These are phyloP conservation scores for Penicillium psychrosexuale DNA, from an alignment of 2,329 filamentous ascomycete genomes.

Conservation along the genomic window DNA sequence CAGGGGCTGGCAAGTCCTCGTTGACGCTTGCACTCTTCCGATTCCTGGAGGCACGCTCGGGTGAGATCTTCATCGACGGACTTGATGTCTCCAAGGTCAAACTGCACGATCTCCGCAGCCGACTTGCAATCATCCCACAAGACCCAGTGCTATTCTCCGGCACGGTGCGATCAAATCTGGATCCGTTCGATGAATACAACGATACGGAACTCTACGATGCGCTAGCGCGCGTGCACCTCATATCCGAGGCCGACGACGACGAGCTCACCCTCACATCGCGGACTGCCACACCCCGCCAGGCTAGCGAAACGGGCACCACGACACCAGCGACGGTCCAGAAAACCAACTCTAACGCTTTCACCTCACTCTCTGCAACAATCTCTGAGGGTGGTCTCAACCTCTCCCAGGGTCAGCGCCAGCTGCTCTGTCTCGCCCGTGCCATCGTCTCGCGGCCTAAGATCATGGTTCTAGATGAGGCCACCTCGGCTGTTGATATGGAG, in stretches of 20 bases:
- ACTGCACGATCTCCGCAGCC: conserved; percentile 62
- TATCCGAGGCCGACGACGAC: conserved; percentile 51
- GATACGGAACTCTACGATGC: conserved; percentile 68
- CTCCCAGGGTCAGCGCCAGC: conserved; percentile 33
- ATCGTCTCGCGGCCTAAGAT: conserved; percentile 71
- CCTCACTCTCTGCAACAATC: conserved; percentile 60
- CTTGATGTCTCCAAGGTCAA: conserved; percentile 49
- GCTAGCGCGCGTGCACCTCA: conserved; percentile 66
- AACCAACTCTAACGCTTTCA: conserved; percentile 66
- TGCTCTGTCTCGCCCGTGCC: conserved; percentile 32
- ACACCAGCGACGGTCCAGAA: conserved; percentile 27
- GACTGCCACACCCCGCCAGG: conserved; percentile 63
- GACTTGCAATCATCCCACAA: conserved; percentile 77
- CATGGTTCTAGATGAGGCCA: conserved; percentile 79
- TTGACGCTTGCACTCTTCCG: conserved; percentile 33
- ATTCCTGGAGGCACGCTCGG: conserved; percentile 27
- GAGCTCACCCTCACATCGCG: conserved; percentile 64
- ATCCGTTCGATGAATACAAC: conserved; percentile 68
- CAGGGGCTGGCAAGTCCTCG: conserved; percentile 36
- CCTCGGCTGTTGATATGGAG: conserved; percentile 72
- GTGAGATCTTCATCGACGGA: conserved; percentile 31
- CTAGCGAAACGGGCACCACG: conserved; percentile 17
- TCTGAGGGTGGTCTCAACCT: conserved; percentile 69
- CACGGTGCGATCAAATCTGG: conserved; percentile 71
- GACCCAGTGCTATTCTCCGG: conserved; percentile 80